Evolutionary conservation across 78 protist genomes (phyloP).

Genomic region (Dictyostelium firmibasis): DNA sequence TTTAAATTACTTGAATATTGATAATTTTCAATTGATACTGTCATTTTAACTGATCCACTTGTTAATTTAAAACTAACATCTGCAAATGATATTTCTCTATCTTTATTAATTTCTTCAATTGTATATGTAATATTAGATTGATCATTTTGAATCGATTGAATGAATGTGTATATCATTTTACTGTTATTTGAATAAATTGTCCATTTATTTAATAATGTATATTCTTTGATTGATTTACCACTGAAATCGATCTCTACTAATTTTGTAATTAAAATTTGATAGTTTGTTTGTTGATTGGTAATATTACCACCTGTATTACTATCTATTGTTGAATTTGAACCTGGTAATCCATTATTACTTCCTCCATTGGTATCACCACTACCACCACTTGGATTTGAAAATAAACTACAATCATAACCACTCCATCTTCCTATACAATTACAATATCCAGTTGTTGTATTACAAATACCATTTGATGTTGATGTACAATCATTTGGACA

Average conservation of each 20-base stretch:
- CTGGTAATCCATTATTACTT: not conserved
- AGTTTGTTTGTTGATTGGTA: not conserved
- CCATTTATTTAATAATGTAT: not conserved
- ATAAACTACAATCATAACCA: not conserved
- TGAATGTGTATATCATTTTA: not conserved
- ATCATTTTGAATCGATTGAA: not conserved
- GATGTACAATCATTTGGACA: not conserved
- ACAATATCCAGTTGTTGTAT: slow-evolving; percentile 1
- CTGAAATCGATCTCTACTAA: not conserved
- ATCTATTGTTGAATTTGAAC: not conserved
- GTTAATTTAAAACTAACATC: not conserved
- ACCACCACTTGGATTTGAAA: not conserved
- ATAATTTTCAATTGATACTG: not conserved
- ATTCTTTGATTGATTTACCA: not conserved
- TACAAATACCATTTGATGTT: not conserved
- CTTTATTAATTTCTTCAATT: not conserved
- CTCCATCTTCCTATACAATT: not conserved
- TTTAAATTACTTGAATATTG: not conserved
- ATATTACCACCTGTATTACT: not conserved
- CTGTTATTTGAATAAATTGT: not conserved
- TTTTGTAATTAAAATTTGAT: not conserved
- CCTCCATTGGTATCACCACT: not conserved
- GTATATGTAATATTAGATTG: not conserved
- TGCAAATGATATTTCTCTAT: not conserved
- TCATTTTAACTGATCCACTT: not conserved